Evolutionary conservation across 2,329 filamentous ascomycete genomes (phyloP), one percentile per base, ranked within the genome.

Genomic region (Colletotrichum aenigma): DNA sequence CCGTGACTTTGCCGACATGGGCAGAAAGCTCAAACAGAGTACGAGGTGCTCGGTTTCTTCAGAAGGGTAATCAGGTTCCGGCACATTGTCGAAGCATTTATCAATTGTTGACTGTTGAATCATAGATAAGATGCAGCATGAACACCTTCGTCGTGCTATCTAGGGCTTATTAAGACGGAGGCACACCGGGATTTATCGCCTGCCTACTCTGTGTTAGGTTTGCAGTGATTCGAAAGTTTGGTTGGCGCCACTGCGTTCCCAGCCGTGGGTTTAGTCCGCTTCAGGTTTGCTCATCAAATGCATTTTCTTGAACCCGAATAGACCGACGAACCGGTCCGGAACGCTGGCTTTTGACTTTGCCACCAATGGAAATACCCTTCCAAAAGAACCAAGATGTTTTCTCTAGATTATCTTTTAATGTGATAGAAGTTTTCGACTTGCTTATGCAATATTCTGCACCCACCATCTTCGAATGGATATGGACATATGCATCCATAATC

Each of bases 401-500:
- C 9, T 1, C 21, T 2, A 0, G 0, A 0, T 15, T 6, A 0
- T 34, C 34, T 15, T 7, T 1, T 18, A 58, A 28, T 28, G 55
- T 13, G 6, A 58, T 28, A 28, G 7, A 9, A 26, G 4, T 10
- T 7, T 18, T 3, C 24, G 8, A 12, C 26, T 28, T 58, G 26
- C 15, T 58, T 28, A 18, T 58, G 55, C 43, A 18, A 58, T 58
- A 28, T 18, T 58, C 4, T 8, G 55, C 1, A 28, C 24, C 9
- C 4, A 24, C 4, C 26, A 15, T 18, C 24, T 21, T 6, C 10
- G 10, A 43, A 56, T 56, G 21, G 21, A 10, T 1, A 16, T 0
- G 2, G 55, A 9, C 2, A 24, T 12, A 1, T 28, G 24, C 55
- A 28, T 28, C 16, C 7, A 28, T 4, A 58, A 58, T 28, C 55